Base-by-base conservation (phyloP, 2,329 filamentous ascomycete species). In the Alternaria sp. region DNA sequence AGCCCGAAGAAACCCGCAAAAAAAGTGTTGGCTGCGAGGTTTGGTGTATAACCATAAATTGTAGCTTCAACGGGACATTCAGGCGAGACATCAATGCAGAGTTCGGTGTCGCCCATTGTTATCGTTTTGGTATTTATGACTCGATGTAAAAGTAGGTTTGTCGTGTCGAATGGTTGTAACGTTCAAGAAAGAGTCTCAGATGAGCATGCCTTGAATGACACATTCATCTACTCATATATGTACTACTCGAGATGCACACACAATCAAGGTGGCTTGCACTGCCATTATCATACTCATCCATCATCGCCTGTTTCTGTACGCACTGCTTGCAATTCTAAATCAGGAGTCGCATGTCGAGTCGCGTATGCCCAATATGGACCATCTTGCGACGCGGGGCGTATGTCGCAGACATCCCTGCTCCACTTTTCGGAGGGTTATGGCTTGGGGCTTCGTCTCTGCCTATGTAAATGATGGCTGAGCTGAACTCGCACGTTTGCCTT, bases 1-100 rank as follows among this genome's bases (percentile, higher is more conserved):
- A 86, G 21, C 30, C 77, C 83, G 72, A 86, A 87, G 69, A 85
- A 81, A 40, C 80, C 80, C 0, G 83, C 69, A 73, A 86, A 87
- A 73, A 85, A 81, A 59, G 82, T 75, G 67, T 87, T 87, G 28
- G 82, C 85, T 5, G 77, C 79, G 1, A 86, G 74, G 26, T 76
- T 81, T 0, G 86, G 86, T 45, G 82, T 78, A 73, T 88, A 88
- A 40, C 83, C 81, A 67, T 87, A 86, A n/a, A 82, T 81, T 1
- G 83, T 85, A 3, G 75, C 78, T 50, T 81, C 72, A 21, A 85
- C 80, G 0, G 83, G 81, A 62, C 84, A 40, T 8, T 40, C 36
- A 40, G 36, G 36, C n/a, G 36, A 40, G 36, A 40, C 9, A 40
- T 40, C n/a, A 40, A 40, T 17, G 36, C 36, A 40, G 36, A 40